Evolutionary conservation across 2,329 filamentous ascomycete species (phyloP), one percentile per base, ranked within the genome.

Genomic region (Diaporthe aspalathi): DNA sequence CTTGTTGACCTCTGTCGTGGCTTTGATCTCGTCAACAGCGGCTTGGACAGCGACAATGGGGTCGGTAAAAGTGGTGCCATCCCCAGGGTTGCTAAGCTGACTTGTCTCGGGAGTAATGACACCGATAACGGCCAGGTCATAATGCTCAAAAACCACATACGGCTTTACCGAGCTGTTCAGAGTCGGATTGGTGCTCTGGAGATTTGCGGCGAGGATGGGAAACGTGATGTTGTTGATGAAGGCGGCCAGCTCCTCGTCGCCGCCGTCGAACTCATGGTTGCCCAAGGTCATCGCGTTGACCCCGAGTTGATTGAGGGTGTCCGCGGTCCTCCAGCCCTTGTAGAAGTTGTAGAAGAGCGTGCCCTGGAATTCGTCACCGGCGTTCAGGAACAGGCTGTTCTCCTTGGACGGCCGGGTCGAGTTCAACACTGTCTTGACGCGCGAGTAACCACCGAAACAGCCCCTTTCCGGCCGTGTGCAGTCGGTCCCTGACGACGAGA

Each of bases 311-410:
- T 92, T 92, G 72, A 92, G 80, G 0, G 88, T 90, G 76, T 91
- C 86, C 62, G 89, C 89, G 73, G 92, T 92, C 84, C 92, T 92
- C 81, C 91, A 89, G 29, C 89, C 88, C 20, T 87, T 87, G 76
- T 92, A 92, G 78, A 87, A 91, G 5, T 86, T 86, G 81, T 91
- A 92, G 82, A 91, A 92, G 9, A 92, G 83, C 0, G 90, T 92
- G 68, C 90, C 90, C 75, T 92, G 88, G 77, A 92, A 92, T 77
- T 92, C 90, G 75, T 92, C 90, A n/a, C 90, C 90, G 2, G 87
- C 88, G 70, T 92, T 91, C 56, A 92, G 81, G 81, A 89, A 88
- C 20, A 92, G 82, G 69, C 88, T 89, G 76, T 91, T 87, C n/a
- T 87, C 85, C 76, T 90, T 83, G 38, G 84, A 83, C 6, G 87